Percentiles rank a stretch among this genome's conserved stretches.
phyloP scores from a whole-genome alignment of 2,329 filamentous ascomycete genomes.

The Eurotiales sp. region DNA sequence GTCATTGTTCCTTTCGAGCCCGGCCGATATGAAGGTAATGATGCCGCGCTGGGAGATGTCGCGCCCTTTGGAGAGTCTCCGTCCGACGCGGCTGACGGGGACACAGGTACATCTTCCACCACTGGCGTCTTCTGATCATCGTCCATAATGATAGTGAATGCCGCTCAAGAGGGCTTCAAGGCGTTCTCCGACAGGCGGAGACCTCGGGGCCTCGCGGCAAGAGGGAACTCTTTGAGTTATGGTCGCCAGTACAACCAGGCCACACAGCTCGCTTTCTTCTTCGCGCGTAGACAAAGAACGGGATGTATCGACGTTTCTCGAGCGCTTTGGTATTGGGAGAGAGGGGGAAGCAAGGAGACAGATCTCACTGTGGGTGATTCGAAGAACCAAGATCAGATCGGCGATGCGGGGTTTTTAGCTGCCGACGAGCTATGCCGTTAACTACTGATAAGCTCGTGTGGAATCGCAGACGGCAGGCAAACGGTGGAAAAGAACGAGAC shows the following conservation, averaged over 20 bases:
- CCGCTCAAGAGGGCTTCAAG: neutral
- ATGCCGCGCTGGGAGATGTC: slow-evolving; percentile 21
- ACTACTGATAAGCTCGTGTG: neutral
- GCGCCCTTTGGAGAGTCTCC: slow-evolving; percentile 24
- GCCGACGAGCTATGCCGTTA: too few species aligned
- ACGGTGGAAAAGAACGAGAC: too few species aligned
- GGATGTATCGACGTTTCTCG: neutral
- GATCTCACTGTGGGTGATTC: too few species aligned
- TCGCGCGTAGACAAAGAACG: neutral
- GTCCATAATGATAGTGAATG: slow-evolving; percentile 16
- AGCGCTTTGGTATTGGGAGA: too few species aligned
- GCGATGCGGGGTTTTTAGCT: slow-evolving; percentile 2
- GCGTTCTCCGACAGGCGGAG: neutral
- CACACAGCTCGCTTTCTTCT: neutral
- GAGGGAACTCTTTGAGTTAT: neutral
- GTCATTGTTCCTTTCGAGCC: slow-evolving; percentile 9
- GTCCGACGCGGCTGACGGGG: slow-evolving; percentile 21
- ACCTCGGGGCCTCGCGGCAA: slow-evolving; percentile 4
- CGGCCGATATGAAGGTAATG: slow-evolving; percentile 25
- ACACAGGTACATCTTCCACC: slow-evolving; percentile 20
- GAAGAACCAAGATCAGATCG: neutral
- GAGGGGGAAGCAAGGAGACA: too few species aligned
- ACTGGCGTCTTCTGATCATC: slow-evolving; percentile 20
- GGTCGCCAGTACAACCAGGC: neutral
- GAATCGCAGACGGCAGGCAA: too few species aligned